Conservation (phyloP, 768 basidiomycete genomes). For the Phylloporus sp. region DNA sequence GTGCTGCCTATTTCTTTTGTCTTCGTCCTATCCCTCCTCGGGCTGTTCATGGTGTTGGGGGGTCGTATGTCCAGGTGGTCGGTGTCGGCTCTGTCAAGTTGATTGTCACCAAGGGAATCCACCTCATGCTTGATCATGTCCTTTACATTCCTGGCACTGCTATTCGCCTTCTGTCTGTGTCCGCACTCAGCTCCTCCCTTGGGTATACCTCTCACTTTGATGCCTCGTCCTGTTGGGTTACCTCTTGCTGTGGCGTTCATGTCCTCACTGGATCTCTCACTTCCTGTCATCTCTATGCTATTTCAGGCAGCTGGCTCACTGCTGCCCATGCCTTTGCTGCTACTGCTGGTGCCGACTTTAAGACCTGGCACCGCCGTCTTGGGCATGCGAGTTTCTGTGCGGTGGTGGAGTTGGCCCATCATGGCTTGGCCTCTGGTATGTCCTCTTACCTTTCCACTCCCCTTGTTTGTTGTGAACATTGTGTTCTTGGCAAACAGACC, state of each 20-base stretch:
- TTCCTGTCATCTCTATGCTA: background rate
- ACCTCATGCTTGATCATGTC: conserved; percentile 13
- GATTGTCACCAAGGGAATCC: conserved; percentile 1
- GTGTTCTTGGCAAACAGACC: conserved; percentile 40
- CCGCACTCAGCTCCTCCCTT: conserved; percentile 10
- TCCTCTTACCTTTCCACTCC: background rate
- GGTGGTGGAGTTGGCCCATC: conserved; percentile 12
- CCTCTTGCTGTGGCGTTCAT: background rate
- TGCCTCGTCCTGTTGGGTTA: conserved; percentile 3
- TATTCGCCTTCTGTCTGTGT: conserved; percentile 25
- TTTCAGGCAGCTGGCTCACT: background rate
- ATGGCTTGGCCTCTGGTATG: conserved; percentile 7
- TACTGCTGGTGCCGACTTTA: conserved; percentile 4
- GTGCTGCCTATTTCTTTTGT: conserved; percentile 9
- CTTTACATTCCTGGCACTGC: conserved; percentile 22
- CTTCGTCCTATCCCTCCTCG: conserved; percentile 10
- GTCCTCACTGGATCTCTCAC: conserved; percentile 1
- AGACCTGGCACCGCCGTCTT: conserved; percentile 29
- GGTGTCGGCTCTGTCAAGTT: conserved; percentile 12
- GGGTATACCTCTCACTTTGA: conserved; percentile 18
- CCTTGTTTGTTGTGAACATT: conserved; percentile 31
- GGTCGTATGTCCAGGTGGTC: conserved; percentile 15
- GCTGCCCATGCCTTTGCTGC: conserved; percentile 17
- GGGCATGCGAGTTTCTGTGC: conserved; percentile 28
- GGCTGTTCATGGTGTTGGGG: conserved; percentile 12